A percentile compares a stretch with the other conserved stretches of the same genome.
Conservation (phyloP, 805 yeast species). For the Debaryomyces hansenii region DNA sequence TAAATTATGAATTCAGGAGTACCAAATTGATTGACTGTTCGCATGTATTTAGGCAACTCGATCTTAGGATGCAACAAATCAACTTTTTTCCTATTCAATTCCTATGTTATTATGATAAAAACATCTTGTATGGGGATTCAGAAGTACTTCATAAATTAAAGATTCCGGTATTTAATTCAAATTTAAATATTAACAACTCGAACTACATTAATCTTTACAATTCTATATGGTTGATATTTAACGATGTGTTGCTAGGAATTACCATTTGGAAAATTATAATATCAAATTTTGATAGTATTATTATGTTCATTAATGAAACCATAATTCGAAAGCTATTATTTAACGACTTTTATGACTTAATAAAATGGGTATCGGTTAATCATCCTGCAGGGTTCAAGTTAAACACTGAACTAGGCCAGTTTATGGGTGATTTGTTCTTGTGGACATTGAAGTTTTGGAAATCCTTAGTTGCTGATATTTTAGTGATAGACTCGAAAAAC, state of each 20-base stretch:
- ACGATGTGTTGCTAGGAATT: conserved; percentile 78
- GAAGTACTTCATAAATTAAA: conserved; percentile 45
- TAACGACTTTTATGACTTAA: conserved; percentile 45
- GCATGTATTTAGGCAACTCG: conserved; percentile 75
- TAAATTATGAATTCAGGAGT: conserved; percentile 26
- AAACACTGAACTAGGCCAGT: conserved; percentile 79
- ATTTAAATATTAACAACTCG: conserved; percentile 41
- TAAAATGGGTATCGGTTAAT: conserved; percentile 69
- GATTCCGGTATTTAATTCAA: conserved; percentile 35
- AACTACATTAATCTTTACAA: conserved; percentile 80
- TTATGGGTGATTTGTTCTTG: conserved; percentile 79
- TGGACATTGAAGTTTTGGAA: conserved; percentile 83
- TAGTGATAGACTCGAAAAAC: not conserved
- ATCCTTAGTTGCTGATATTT: conserved; percentile 7
- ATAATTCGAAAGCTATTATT: conserved; percentile 43
- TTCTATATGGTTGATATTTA: conserved; percentile 80
- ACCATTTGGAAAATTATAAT: conserved; percentile 50
- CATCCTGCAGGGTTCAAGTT: conserved; percentile 95
- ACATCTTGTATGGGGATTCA: conserved; percentile 36
- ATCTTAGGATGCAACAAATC: conserved; percentile 71
- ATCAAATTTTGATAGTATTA: conserved; percentile 24
- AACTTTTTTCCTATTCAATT: conserved; percentile 81
- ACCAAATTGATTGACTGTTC: conserved; percentile 43
- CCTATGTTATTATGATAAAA: conserved; percentile 49
- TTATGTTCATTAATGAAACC: conserved; percentile 20